Evolutionary conservation across 2,329 filamentous ascomycete species (phyloP), one percentile per base, ranked within the genome.

Genomic region (Mycogone perniciosa): DNA sequence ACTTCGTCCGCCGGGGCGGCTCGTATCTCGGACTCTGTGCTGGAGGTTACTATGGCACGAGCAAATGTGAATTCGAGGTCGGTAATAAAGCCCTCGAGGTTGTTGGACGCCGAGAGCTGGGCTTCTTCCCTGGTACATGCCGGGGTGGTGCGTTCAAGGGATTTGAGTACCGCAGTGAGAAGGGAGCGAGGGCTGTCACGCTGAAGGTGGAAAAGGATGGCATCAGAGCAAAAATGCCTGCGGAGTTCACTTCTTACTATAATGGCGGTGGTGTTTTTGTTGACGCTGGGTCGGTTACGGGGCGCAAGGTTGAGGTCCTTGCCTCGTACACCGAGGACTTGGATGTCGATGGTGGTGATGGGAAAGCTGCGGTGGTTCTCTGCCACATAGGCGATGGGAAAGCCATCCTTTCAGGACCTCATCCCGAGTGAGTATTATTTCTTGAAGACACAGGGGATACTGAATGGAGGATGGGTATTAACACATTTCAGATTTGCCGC

Each of bases 201-300:
- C 59, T 97, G 42, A 77, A 75, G 47, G 82, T 93, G 9, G 73
- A 79, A 9, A 82, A 81, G 56, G 75, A 74, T 2, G 72, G 75
- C 0, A 81, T 95, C 53, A 67, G 70, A 0, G 76, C 73, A 0
- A 69, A 71, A 4, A 65, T 86, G 1, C 79, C 84, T 0, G 76
- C 81, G 1, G 72, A 75, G 1, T 88, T 95, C 53, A 74, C 77
- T 48, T 85, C 82, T 10, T 99, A 99, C 64, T 96, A 92, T 67
- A 99, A 99, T 60, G 93, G 93, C 1, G 93, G 93, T 1, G 91
- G 93, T 4, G 83, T 95, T 1, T 99, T 97, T 71, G 88, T 96
- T 1, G 85, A 93, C 68, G 85, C 87, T 1, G 76, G 77, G 3
- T 80, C 77, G 41, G 74, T 81, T 50, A 71, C 74, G 50, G 76